Conservation (phyloP, 257 asterid species). For the Paraleonurus japonicus region DNA sequence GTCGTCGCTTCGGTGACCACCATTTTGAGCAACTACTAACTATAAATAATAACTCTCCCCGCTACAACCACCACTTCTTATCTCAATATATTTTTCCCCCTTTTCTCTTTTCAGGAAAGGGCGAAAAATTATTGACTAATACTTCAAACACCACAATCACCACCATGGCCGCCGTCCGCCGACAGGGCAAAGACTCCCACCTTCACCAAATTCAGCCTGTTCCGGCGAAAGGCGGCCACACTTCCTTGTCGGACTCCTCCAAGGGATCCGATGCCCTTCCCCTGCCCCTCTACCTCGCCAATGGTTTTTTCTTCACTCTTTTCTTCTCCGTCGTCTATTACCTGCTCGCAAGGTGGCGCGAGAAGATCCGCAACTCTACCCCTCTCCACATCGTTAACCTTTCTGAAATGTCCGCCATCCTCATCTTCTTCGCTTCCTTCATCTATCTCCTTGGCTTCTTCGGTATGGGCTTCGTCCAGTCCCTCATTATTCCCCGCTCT, state of each 20-base stretch:
- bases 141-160: not conserved
- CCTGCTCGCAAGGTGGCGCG: slow-evolving; percentile 42
- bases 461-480: slow-evolving; percentile 43
- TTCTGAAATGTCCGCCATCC: slow-evolving; percentile 42
- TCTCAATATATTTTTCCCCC: not conserved
- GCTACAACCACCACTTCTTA: not conserved
- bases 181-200: not conserved
- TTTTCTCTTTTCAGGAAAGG: slow-evolving; percentile 4
- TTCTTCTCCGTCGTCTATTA: slow-evolving; percentile 47
- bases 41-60: slow-evolving; percentile 21
- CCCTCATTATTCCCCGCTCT: slow-evolving; percentile 35
- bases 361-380: slow-evolving; percentile 42
- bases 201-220: not conserved
- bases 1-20: not conserved
- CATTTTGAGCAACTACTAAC: slow-evolving; percentile 1
- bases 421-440: slow-evolving; percentile 44
- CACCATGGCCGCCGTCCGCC: slow-evolving; percentile 24
- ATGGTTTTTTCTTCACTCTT: slow-evolving; percentile 35
- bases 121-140: not conserved
- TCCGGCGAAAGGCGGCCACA: slow-evolving; percentile 12
- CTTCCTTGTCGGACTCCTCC: not conserved
- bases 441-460: slow-evolving; percentile 44
- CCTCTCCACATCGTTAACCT: slow-evolving; percentile 40
- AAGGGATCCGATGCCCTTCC: slow-evolving; percentile 15
- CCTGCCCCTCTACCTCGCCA: slow-evolving; percentile 37